These are phyloP conservation scores for Coniferiporia weirii DNA, from an alignment of 1,284 basidiomycete species.

Conservation along the genomic window DNA sequence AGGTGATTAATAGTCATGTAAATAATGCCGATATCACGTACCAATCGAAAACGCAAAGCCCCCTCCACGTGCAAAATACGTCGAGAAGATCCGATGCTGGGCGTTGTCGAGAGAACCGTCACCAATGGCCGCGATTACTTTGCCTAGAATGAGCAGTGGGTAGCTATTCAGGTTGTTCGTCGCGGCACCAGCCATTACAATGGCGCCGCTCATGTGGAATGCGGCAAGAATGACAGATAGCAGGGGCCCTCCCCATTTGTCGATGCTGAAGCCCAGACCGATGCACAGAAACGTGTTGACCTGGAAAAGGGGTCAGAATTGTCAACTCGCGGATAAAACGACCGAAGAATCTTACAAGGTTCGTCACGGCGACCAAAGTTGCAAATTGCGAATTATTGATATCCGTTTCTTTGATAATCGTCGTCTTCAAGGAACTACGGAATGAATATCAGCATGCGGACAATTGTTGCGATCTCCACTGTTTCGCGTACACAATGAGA, in stretches of 20 bases:
- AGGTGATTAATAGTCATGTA: not conserved
- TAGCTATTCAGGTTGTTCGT: constrained; percentile 39
- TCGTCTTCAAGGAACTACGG: constrained; percentile 36
- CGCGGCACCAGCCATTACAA: constrained; percentile 37
- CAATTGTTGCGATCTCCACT: not conserved
- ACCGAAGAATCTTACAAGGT: constrained; percentile 29
- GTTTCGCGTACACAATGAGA: constrained; percentile 33
- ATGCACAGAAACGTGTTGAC: constrained; percentile 42
- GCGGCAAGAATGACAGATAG: constrained; percentile 34
- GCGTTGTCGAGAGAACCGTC: constrained; percentile 43
- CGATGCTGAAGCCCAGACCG: constrained; percentile 38
- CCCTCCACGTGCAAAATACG: constrained; percentile 39
- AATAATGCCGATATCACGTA: constrained; percentile 12
- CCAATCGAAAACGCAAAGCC: constrained; percentile 40
- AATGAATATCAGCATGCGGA: constrained; percentile 4
- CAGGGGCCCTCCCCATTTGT: constrained; percentile 38
- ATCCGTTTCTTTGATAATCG: constrained; percentile 37
- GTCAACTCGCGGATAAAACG: not conserved
- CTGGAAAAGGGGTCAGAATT: constrained; percentile 20
- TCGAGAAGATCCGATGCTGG: constrained; percentile 42
- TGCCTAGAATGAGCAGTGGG: constrained; percentile 37
- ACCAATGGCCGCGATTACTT: constrained; percentile 40
- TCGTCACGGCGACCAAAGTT: constrained; percentile 40
- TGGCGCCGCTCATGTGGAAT: constrained; percentile 32
- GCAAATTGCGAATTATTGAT: constrained; percentile 45